Conservation (phyloP, 2,329 filamentous ascomycete species). For the Elsinoe necatrix region DNA sequence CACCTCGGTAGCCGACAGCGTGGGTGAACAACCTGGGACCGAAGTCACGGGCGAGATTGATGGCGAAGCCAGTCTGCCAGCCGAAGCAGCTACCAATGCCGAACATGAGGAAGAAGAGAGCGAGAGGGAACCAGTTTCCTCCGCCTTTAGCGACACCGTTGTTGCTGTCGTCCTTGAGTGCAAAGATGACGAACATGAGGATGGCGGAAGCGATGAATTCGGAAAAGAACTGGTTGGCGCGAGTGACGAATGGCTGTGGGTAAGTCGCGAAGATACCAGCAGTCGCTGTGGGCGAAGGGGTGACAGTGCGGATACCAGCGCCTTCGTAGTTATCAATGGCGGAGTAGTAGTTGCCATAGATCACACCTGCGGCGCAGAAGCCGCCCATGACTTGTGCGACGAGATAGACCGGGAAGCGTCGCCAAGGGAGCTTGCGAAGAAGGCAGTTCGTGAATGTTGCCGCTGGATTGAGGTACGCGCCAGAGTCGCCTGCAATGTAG, state of each 20-base stretch:
- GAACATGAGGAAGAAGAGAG: slow-evolving; percentile 55
- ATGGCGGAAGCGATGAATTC: slow-evolving; percentile 57
- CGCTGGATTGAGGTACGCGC: slow-evolving; percentile 21
- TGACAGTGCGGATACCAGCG: slow-evolving; percentile 19
- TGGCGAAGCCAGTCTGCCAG: slow-evolving; percentile 54
- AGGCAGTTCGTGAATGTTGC: slow-evolving; percentile 21
- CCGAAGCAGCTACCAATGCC: slow-evolving; percentile 57
- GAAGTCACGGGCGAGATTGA: slow-evolving; percentile 51
- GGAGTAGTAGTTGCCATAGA: slow-evolving; percentile 23
- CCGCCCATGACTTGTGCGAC: slow-evolving; percentile 18
- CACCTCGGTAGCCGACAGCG: slow-evolving; percentile 54
- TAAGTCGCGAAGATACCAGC: slow-evolving; percentile 38
- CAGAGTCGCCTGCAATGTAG: slow-evolving; percentile 20
- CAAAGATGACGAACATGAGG: slow-evolving; percentile 59
- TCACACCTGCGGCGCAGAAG: slow-evolving; percentile 24
- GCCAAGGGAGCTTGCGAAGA: slow-evolving; percentile 20
- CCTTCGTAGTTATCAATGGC: slow-evolving; percentile 18
- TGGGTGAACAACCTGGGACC: slow-evolving; percentile 56
- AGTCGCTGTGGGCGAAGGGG: slow-evolving; percentile 29
- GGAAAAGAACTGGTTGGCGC: slow-evolving; percentile 51
- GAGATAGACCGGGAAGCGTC: slow-evolving; percentile 17
- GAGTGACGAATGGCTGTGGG: slow-evolving; percentile 50
- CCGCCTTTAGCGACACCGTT: slow-evolving; percentile 31
- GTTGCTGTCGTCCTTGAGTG: slow-evolving; percentile 45
- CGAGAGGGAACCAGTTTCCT: slow-evolving; percentile 47